Evolutionary conservation across 2,329 filamentous ascomycete genomes (phyloP), one percentile per base, ranked within the genome.

Genomic region (Penicillium italicum): DNA sequence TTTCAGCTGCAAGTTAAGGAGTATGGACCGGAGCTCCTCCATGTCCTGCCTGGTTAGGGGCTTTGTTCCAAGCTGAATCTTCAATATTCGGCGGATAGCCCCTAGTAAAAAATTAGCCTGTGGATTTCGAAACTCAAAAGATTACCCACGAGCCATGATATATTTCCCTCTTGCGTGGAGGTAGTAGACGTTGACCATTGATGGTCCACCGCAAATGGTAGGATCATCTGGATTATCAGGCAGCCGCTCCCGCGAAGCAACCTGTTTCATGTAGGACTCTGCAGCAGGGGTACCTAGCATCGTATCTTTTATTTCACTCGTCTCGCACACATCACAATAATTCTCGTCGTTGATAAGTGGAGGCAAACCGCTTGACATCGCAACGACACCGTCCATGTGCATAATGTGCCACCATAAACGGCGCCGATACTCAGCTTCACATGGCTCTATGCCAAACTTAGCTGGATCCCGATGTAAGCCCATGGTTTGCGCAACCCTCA

Each of bases 331-430:
- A 61, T 81, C 77, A 71, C 76, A 79, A 37, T 76, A 79, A 46
- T 74, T 74, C 50, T 80, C 77, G 36, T 78, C 76, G 34, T 72
- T 73, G 14, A 80, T 74, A 24, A 79, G 63, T 9, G 77, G 77
- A 7, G 77, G 77, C 12, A 80, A 66, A 2, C 78, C 78, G 46
- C 76, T 78, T 4, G 77, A 77, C 68, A 79, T 77, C 2, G 77
- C 74, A n/a, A 80, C 74, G 11, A 78, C 72, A n/a, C 76, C 69
- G 58, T 79, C 76, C 68, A 78, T 77, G 42, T 79, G 75, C 26
- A 79, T 73, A 34, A 79, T 77, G 57, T 79, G 77, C 76, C 76
- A 79, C 77, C 77, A 79, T 47, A 79, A 65, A 16, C 77, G 70
- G 47, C 77, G 71, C 26, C 77, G 69, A 40, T 74, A 71, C 59